Evolutionary conservation across 352 stramenopile species (phyloP), one percentile per base, ranked within the genome.

Genomic region (Aphanomyces stellatus): DNA sequence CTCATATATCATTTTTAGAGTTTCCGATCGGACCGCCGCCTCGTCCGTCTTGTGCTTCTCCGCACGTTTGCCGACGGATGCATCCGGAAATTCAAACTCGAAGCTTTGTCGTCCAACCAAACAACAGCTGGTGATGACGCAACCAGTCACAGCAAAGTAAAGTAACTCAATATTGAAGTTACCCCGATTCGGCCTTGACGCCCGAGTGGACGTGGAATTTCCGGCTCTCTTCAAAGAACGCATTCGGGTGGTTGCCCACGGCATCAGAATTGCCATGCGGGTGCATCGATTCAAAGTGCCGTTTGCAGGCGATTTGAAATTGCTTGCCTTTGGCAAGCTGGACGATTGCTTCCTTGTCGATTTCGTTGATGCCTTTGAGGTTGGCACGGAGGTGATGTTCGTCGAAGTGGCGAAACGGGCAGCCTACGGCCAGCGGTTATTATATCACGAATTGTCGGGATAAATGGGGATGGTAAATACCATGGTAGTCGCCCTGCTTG

Each of bases 201-300:
- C 75, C 76, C 60, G 84, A n/a, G n/a, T n/a, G n/a, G n/a, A n/a
- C n/a, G n/a, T n/a, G n/a, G n/a, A n/a, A n/a, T n/a, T 95, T 90
- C 61, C 95, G 88, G 73, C 87, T 98, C 33, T 98, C 93, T 59
- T 97, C 88, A 68, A 99, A 99, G 87, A 93, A 99, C 37, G 90
- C 92, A 75, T 99, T 99, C 17, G 97, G 97, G 80, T 99, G 97
- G 77, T 99, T 99, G 41, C 98, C 95, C 60, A 99, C 95, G 35
- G 96, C 87, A 62, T 97, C 91, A 13, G 78, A 73, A 48, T 92
- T 81, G 25, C 71, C 80, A 5, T 88, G 77, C 0, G 87, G 79
- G 76, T 99, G 96, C 22, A 84, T 90, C 25, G 89, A 88, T 76
- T 99, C 94, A 76, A 99, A 99, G 76, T 99, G 96, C 57, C 96